phyloP scores from a whole-genome alignment of 371 early-diverging fungal genomes.

The Mycotypha africana region DNA sequence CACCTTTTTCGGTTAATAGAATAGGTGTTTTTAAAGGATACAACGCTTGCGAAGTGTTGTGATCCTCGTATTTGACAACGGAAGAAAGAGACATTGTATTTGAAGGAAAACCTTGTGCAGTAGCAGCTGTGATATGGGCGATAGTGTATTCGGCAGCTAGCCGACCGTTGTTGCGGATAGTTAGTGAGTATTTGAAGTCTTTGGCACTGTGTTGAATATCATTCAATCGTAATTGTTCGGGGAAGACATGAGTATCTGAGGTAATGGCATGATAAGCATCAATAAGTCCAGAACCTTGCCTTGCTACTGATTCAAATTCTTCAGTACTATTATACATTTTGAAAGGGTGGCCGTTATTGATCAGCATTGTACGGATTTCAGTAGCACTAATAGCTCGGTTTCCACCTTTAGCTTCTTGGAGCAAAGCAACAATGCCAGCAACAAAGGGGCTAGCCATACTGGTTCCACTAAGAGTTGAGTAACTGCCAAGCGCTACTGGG shows the following conservation, averaged over 20 bases:
- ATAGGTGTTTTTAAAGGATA: slow-evolving; percentile 25
- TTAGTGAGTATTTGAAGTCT: slow-evolving; percentile 41
- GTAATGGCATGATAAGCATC: slow-evolving; percentile 56
- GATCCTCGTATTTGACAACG: no score
- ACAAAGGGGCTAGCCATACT: slow-evolving; percentile 75
- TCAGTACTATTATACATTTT: slow-evolving; percentile 25
- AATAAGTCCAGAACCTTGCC: slow-evolving; percentile 74
- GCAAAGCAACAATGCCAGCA: slow-evolving; percentile 63
- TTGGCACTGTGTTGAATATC: slow-evolving; percentile 46
- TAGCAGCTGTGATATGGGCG: slow-evolving; percentile 33
- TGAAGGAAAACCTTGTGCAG: slow-evolving; percentile 37
- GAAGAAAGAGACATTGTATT: not conserved
- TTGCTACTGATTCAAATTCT: slow-evolving; percentile 37
- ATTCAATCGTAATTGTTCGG: slow-evolving; percentile 61
- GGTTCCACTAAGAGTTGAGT: slow-evolving; percentile 50
- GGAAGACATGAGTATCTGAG: slow-evolving; percentile 46
- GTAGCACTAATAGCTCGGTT: slow-evolving; percentile 12
- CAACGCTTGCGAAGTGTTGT: not conserved
- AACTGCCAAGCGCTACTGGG: slow-evolving; percentile 26
- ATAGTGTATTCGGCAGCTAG: slow-evolving; percentile 47
- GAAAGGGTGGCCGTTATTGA: slow-evolving; percentile 50
- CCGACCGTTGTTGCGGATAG: slow-evolving; percentile 54
- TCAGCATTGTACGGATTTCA: slow-evolving; percentile 28
- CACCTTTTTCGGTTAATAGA: slow-evolving; percentile 4
- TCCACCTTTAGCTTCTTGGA: slow-evolving; percentile 29